Conservation (phyloP, 2,329 filamentous ascomycete genomes). For the Periconia digitata region DNA sequence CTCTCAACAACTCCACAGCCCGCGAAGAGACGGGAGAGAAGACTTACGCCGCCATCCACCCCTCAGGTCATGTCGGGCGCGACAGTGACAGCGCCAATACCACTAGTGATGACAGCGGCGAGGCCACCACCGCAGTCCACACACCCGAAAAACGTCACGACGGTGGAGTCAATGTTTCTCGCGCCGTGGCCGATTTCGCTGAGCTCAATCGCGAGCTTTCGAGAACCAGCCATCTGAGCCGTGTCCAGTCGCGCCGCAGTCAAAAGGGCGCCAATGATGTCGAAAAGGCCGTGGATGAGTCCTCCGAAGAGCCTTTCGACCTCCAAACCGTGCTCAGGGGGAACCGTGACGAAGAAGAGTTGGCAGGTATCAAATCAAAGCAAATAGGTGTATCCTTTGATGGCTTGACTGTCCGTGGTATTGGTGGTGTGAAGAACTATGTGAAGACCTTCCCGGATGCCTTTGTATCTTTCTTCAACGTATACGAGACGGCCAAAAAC, state of each 20-base stretch:
- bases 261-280: slow-evolving; percentile 51
- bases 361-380: slow-evolving; percentile 79
- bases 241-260: slow-evolving; percentile 50
- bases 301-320: slow-evolving; percentile 63
- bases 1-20: slow-evolving; percentile 19
- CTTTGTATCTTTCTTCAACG: slow-evolving; percentile 74
- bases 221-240: slow-evolving; percentile 43
- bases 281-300: slow-evolving; percentile 56
- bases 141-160: slow-evolving; percentile 13
- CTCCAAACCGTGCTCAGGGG: slow-evolving; percentile 74
- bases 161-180: slow-evolving; percentile 60
- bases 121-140: slow-evolving; percentile 16
- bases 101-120: slow-evolving; percentile 23
- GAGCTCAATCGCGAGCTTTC: slow-evolving; percentile 59
- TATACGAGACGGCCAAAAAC: slow-evolving; percentile 64
- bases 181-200: slow-evolving; percentile 70
- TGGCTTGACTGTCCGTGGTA: slow-evolving; percentile 71
- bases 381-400: slow-evolving; percentile 75
- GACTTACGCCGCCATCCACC: slow-evolving; percentile 34
- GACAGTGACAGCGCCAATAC: slow-evolving; percentile 19
- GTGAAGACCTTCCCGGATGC: slow-evolving; percentile 67
- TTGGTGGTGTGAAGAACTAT: slow-evolving; percentile 73
- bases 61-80: slow-evolving; percentile 17
- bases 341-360: slow-evolving; percentile 68
- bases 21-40: slow-evolving; percentile 24